Base-by-base conservation (phyloP, 2,329 filamentous ascomycete species). In the Mycosphaerella sp. region DNA sequence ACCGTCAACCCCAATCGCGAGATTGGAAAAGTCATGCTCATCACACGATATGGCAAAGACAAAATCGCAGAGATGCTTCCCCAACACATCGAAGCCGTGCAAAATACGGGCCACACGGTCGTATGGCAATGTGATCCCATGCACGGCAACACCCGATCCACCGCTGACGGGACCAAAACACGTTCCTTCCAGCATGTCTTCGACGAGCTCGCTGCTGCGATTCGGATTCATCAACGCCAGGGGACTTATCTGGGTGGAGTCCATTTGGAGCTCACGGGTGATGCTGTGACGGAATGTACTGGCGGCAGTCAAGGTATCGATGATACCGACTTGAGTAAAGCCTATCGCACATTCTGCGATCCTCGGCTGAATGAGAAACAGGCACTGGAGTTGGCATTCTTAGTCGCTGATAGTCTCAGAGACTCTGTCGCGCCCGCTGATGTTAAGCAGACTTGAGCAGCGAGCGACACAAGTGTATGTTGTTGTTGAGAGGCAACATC, bases 71-170 rank as follows among this genome's bases (percentile, higher is more conserved):
- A 80, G 4, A 81, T 95, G 59, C 80, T 98, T 0, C 89, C 90
- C 0, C 78, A 76, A 7, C 93, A 97, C 72, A 97, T 98, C 69
- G 83, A 86, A 62, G 89, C 89, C 38, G 92, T 98, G 26, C 86
- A 93, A 70, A 79, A 79, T 64, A 91, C 87, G 54, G 89, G 79
- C 0, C 83, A 86, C 67, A 65, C 78, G 21, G 89, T 95, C 3
- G 89, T 96, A 64, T 97, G 92, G 92, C 93, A 97, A 74, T 97
- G 92, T 74, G 93, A 98, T 73, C 93, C 93, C 21, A 98, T 98
- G 93, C 93, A 98, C 73, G 93, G 93, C 31, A 85, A 85, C 68
- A 84, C 81, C 0, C 76, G 79, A 45, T 76, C 77, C 45, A 92
- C 88, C 0, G 79, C 82, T 0, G 76, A 80, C 0, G 90, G 90